Base-by-base conservation (phyloP, 306 rosid genomes). In the Sophora flavescens region DNA sequence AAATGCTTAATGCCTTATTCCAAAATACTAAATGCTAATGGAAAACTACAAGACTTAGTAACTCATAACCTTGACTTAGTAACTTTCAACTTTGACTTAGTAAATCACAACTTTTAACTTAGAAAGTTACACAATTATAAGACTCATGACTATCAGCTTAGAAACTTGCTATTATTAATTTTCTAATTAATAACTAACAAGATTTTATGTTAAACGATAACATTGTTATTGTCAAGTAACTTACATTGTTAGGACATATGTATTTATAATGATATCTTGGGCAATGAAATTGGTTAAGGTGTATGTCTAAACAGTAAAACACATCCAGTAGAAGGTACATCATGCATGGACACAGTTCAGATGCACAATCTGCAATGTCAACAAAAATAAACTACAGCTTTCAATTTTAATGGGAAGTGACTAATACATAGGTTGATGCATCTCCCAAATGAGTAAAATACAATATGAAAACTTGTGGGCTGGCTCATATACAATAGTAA, bases 401-500 rank as follows among this genome's bases (percentile, higher is more conserved):
- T 58, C 79, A 51, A 36, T 77, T 77, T 72, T 72, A 65, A 26
- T 32, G 65, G 59, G 79, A 69, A 69, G 56, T 63, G 41, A 76
- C 32, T 58, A 53, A 72, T 65, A 48, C 67, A 41, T 35, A 39
- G 12, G 18, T 62, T 74, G 47, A 62, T 70, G 63, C 69, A 78
- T 72, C 28, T 78, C 77, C 75, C 73, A 51, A 47, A 65, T 58
- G 44, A 82, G 74, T 48, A 17, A 63, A 82, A 50, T 72, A 65
- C 80, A 78, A 67, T 30, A 78, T 67, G 32, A 57, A 82, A 78
- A 66, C 2, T 32, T 52, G 57, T 2, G 50, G 69, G 36, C 22
- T 56, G 18, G 63, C 53, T 63, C 66, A 70, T 16, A 71, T 41
- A 42, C 62, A 63, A 53, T 13, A 70, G 54, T 74, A 69, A 62